These are phyloP conservation scores for Fusarium sp. DNA, from an alignment of 2,329 filamentous ascomycete species.

Conservation along the genomic window DNA sequence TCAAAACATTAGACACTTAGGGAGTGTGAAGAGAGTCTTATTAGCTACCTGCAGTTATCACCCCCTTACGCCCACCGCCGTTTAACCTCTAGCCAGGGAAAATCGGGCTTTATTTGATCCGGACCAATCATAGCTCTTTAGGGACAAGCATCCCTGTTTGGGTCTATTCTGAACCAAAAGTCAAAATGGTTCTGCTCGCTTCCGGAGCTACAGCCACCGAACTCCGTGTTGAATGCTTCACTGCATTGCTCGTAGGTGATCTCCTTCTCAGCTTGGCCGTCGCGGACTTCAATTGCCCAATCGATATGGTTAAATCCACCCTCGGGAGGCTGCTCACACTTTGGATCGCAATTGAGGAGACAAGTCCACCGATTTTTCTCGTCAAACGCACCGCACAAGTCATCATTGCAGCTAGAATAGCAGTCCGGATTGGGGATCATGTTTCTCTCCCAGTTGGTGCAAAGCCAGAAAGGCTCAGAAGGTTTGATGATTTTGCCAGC, in stretches of 20 bases:
- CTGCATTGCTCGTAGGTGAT: neutral
- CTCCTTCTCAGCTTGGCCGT: neutral
- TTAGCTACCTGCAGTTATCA: too few species aligned
- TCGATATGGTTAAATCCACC: neutral
- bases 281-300: neutral
- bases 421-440: neutral
- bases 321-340: neutral
- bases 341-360: neutral
- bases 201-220: neutral
- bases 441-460: neutral
- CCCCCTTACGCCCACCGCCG: too few species aligned
- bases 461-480: neutral
- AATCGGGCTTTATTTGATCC: too few species aligned
- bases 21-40: too few species aligned
- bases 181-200: neutral
- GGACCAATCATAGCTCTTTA: too few species aligned
- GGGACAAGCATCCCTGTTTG: neutral
- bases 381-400: neutral
- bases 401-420: neutral
- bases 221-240: neutral
- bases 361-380: neutral
- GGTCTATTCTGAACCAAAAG: neutral
- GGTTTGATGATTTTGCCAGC: neutral
- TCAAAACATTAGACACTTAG: neutral
- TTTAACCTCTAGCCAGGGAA: too few species aligned